Base-by-base conservation (phyloP, 2,329 filamentous ascomycete species). In the Alternaria sp. region DNA sequence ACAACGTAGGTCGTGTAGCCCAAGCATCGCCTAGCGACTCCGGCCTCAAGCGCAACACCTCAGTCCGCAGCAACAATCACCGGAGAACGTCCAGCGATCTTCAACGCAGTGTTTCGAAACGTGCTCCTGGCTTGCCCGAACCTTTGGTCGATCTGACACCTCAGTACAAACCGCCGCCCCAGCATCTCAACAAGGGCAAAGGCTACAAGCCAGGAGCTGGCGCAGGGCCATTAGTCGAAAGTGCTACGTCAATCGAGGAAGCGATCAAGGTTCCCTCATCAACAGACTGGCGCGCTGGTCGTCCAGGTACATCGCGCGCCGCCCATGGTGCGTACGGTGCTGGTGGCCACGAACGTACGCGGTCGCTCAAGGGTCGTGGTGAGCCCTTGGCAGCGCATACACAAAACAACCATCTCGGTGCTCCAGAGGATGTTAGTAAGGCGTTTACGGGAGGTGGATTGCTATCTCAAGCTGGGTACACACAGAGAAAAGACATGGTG, bases 121-220 rank as follows among this genome's bases (percentile, higher is more conserved):
- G 75, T 6, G 72, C 76, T 24, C 69, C 67, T 31, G 68, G 65
- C 8, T 79, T 75, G 67, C 81, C 82, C 3, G 87, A 86, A 61
- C 89, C 90, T 1, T 81, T 93, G 5, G 78, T 93, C 29, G 90
- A 91, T 68, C 81, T 92, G 39, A 88, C 87, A 0, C 86, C 87
- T 0, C 80, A 82, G 48, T 90, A 88, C 69, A 81, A 84, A 49
- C 88, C 90, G 61, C 83, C 88, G 6, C 88, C 88, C 17, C 82
- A 88, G 73, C 83, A 83, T 69, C 76, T 80, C 48, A 80, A 83
- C 14, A 83, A 83, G 58, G 86, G 85, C 8, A 83, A 82, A 56
- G 86, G 85, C 4, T 80, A 74, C 68, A 61, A 68, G 3, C 75
- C 75, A 1, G 76, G 78, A 8, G 67, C 70, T 2, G 54, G 74